These are phyloP conservation scores for Wickerhamiella parazyma DNA, from an alignment of 805 yeast species.

Conservation along the genomic window DNA sequence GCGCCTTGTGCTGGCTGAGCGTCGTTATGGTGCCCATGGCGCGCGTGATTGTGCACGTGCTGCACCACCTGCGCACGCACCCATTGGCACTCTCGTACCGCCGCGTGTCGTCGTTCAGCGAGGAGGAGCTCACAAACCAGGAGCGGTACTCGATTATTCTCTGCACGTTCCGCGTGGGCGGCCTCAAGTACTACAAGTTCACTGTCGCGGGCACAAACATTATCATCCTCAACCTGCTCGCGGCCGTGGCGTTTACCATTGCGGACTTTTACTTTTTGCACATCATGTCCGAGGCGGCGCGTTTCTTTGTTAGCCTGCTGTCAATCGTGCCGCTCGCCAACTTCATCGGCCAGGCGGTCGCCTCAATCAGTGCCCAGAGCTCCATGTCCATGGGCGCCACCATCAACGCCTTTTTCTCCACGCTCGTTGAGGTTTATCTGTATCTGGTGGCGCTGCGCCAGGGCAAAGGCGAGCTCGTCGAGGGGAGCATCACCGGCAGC, in stretches of 20 bases:
- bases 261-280: slow-evolving; percentile 57
- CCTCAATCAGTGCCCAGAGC: slow-evolving; percentile 94
- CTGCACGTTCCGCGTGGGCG: slow-evolving; percentile 86
- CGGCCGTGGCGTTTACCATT: slow-evolving; percentile 70
- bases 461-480: slow-evolving; percentile 77
- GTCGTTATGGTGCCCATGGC: slow-evolving; percentile 93
- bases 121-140: slow-evolving; percentile 32
- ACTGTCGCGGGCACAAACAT: slow-evolving; percentile 95
- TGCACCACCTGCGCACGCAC: slow-evolving; percentile 72
- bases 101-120: slow-evolving; percentile 27
- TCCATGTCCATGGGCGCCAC: slow-evolving; percentile 99
- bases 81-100: slow-evolving; percentile 79
- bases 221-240: slow-evolving; percentile 72
- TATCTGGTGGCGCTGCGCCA: slow-evolving; percentile 85
- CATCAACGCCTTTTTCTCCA: slow-evolving; percentile 92
- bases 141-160: slow-evolving; percentile 37
- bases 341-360: slow-evolving; percentile 98
- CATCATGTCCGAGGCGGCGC: slow-evolving; percentile 36
- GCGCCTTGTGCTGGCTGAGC: slow-evolving; percentile 58
- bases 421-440: slow-evolving; percentile 82
- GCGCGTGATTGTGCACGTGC: slow-evolving; percentile 52
- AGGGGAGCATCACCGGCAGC: slow-evolving; percentile 91
- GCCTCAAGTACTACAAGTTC: slow-evolving; percentile 86
- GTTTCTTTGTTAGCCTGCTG: slow-evolving; percentile 62
- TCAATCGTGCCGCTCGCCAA: slow-evolving; percentile 91